Evolutionary conservation across 345 rosid genomes (phyloP), one percentile per base, ranked within the genome.

Genomic region (Salix suchowensis): DNA sequence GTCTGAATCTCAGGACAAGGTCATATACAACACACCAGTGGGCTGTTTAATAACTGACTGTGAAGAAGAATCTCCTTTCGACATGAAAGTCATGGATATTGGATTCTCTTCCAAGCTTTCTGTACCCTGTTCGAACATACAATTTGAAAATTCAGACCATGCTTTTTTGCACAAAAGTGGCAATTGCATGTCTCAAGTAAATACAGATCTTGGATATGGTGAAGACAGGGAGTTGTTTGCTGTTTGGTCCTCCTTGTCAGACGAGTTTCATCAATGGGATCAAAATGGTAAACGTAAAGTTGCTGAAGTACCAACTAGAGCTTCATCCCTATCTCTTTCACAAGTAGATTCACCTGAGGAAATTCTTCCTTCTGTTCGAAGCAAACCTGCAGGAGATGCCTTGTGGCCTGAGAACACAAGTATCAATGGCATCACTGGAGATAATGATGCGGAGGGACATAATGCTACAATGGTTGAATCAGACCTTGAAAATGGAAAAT

Each of bases 221-320:
- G 46, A 81, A 55, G 66, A 24, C 13, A 24, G 69, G 46, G 73
- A 34, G 68, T 32, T 50, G 21, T 26, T 65, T 64, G 44, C 48
- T 16, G 60, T 21, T 42, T 76, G 67, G 40, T 65, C 74, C 19
- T 26, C 54, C 65, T 80, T 24, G 11, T n/a, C 65, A 26, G 3
- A 10, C 37, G 76, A 65, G 44, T 62, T 34, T 70, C 67, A 50
- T 75, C 71, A 14, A 28, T 81, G 84, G 81, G 81, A 81, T 77
- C 75, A 73, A 68, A 77, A 81, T 70, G 84, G 81, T 5, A 77
- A 77, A 73, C 46, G 61, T 50, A 42, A 34, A 61, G 30, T 80
- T 61, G 66, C 55, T 37, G 42, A 28, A 24, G 37, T 36, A 61
- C 52, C 73, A 21, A 30, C 9, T 37, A 70, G 39, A 60, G 12